These are phyloP conservation scores for Lentinula guzmanii DNA, from an alignment of 768 basidiomycete genomes.

Conservation along the genomic window DNA sequence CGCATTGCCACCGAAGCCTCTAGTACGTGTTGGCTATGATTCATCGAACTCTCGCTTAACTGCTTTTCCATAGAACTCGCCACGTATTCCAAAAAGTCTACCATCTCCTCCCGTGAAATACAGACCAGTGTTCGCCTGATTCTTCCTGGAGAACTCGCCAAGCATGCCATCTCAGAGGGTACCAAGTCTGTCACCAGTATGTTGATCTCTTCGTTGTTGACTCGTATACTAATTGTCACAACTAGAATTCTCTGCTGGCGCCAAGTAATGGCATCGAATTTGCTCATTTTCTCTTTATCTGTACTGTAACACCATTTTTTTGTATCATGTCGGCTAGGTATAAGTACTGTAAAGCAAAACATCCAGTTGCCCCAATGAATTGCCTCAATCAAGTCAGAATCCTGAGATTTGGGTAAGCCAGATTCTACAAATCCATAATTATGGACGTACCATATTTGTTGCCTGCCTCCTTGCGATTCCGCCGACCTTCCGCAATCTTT, in stretches of 20 bases:
- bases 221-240: not conserved
- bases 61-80: constrained; percentile 65
- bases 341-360: constrained; percentile 7
- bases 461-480: constrained; percentile 85
- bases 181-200: constrained; percentile 52
- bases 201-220: constrained; percentile 13
- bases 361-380: not conserved
- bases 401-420: constrained; percentile 13
- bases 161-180: constrained; percentile 98
- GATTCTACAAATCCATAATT: not conserved
- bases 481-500: constrained; percentile 72
- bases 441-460: constrained; percentile 76
- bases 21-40: constrained; percentile 40
- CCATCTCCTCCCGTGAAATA: constrained; percentile 97
- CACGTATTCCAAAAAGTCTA: constrained; percentile 97
- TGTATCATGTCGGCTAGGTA: constrained; percentile 2
- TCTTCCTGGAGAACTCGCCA: constrained; percentile 94
- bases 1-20: constrained; percentile 88
- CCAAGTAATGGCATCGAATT: constrained; percentile 32
- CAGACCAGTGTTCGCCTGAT: constrained; percentile 95
- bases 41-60: not conserved
- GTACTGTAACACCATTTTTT: constrained; percentile 1
- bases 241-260: constrained; percentile 55
- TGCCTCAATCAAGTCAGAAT: constrained; percentile 15
- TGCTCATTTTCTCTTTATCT: not conserved